phyloP scores from a whole-genome alignment of 371 early-diverging fungal genomes.

The Mucor irregularis region DNA sequence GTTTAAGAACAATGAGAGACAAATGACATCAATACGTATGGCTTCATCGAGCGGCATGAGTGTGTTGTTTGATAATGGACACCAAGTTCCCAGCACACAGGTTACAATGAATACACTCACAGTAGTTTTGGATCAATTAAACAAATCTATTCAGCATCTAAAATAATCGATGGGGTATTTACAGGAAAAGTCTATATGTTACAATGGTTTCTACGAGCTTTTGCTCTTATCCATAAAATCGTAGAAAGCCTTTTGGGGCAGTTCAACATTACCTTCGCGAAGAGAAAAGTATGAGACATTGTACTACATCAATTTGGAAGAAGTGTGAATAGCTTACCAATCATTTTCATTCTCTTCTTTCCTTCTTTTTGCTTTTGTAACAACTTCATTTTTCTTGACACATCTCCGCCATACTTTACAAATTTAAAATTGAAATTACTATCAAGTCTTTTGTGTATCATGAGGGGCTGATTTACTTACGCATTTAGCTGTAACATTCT shows the following conservation, averaged over 20 bases:
- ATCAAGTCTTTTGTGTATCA: neutral
- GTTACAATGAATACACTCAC: too few relatives aligned
- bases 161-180: neutral
- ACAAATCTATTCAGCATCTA: neutral
- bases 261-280: conserved; percentile 61
- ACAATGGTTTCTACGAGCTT: neutral
- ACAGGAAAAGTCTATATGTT: neutral
- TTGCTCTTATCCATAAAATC: conserved; percentile 62
- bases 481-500: conserved; percentile 94
- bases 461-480: conserved; percentile 48
- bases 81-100: too few relatives aligned
- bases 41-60: too few relatives aligned
- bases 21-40: too few relatives aligned
- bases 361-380: conserved; percentile 89
- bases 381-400: conserved; percentile 91
- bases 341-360: conserved; percentile 82
- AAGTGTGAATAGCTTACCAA: conserved; percentile 45
- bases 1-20: too few relatives aligned
- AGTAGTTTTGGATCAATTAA: too few relatives aligned
- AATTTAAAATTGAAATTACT: neutral
- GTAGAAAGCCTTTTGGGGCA: conserved; percentile 75
- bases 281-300: neutral
- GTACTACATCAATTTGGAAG: neutral
- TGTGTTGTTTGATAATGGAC: too few relatives aligned
- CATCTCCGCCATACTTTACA: conserved; percentile 86